These are phyloP conservation scores for Gossypium australe DNA, from an alignment of 345 rosid genomes.

Conservation along the genomic window DNA sequence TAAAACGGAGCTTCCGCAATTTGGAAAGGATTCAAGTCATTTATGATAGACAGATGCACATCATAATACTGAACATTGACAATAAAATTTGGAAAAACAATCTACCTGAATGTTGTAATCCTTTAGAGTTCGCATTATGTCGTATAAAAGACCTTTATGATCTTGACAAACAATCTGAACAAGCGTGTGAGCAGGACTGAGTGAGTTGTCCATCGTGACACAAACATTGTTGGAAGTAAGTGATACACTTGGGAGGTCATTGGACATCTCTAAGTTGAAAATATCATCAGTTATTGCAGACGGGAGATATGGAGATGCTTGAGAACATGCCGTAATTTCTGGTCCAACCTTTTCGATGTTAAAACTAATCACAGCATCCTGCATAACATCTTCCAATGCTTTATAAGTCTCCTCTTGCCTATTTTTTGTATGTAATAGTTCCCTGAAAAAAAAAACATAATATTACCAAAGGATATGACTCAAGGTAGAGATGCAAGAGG, in stretches of 20 bases:
- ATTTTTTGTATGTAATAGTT: constrained; percentile 64
- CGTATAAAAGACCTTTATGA: constrained; percentile 89
- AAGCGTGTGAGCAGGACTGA: constrained; percentile 84
- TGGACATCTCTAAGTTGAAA: constrained; percentile 37
- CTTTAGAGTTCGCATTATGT: constrained; percentile 90
- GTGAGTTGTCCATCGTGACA: constrained; percentile 62
- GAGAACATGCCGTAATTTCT: constrained; percentile 61
- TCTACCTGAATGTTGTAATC: constrained; percentile 90
- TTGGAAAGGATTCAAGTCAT: not conserved
- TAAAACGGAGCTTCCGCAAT: not conserved
- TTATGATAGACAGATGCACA: not conserved
- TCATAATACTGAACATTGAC: not conserved
- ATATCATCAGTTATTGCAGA: constrained; percentile 54
- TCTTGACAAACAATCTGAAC: constrained; percentile 81
- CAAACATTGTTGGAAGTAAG: constrained; percentile 44
- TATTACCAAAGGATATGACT: not conserved
- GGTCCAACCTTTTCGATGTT: constrained; percentile 74
- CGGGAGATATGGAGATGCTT: constrained; percentile 58
- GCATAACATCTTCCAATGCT: constrained; percentile 40
- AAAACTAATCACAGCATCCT: constrained; percentile 62
- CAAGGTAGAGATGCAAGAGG: constrained; percentile 1
- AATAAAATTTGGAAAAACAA: not conserved
- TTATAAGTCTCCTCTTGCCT: constrained; percentile 56
- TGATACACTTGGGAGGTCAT: constrained; percentile 32
- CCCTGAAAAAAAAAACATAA: constrained; percentile 38